Base-by-base conservation (phyloP, 495 filamentous ascomycete species). In the Daldinia caldariorum region DNA sequence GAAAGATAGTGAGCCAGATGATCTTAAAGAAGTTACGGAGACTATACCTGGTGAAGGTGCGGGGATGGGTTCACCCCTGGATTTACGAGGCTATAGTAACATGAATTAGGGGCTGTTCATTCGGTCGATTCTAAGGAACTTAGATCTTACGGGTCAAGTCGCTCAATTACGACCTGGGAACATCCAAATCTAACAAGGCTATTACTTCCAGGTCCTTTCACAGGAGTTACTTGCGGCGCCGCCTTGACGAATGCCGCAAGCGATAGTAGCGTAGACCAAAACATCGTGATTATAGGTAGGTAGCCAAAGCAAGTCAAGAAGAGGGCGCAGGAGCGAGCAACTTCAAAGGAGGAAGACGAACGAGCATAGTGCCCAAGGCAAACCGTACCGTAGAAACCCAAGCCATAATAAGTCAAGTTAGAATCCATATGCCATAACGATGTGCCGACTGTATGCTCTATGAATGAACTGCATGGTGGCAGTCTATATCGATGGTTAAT, bases 151-250 rank as follows among this genome's bases (percentile, higher is more conserved):
- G 72, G 72, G 38, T 74, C 72, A 31, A 74, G 72, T 26, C 72
- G 55, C 58, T 74, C 72, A 12, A 74, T 74, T 6, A 74, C 72
- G 16, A 74, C 69, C 56, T 74, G 72, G 8, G 68, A 72, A 39
- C 72, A 74, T 20, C 72, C 72, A 22, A 74, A 74, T 32, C 72
- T 60, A 34, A 74, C 54, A 29, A 74, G 61, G 22, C 72, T 74
- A 38, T 73, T 73, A 18, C 38, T 18, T 39, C 70, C 70, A 3
- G 70, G 70, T 3, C 70, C 70, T 31, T 73, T 69, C n/a, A 73
- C 12, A 0, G 70, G 70, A 37, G 70, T 73, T 29, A 57, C 61
- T 45, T 73, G 70, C 10, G 70, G 70, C 43, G 45, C 39, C 14
- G 70, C 70, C n/a, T 69, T 14, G 18, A 34, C 57, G 29, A 69